Conservation (phyloP, 2,329 filamentous ascomycete genomes). For the Botryotinia globosa region DNA sequence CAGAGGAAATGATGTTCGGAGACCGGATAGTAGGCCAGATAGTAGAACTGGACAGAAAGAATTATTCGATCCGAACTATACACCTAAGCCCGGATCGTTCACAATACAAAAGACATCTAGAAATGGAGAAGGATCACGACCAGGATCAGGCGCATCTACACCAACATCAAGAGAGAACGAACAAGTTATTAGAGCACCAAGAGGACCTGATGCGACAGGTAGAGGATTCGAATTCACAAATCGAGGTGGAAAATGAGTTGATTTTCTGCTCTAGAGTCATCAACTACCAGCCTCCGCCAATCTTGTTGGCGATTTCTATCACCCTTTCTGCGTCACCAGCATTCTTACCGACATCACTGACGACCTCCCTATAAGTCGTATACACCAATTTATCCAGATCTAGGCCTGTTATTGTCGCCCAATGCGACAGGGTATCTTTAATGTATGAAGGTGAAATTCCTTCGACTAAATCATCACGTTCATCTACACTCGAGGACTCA, state of each 20-base stretch:
- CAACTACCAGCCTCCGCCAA: slow-evolving; percentile 98
- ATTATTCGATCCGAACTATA: slow-evolving; percentile 75
- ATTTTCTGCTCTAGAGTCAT: slow-evolving; percentile 52
- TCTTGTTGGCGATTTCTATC: slow-evolving; percentile 82
- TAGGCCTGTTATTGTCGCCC: slow-evolving; percentile 70
- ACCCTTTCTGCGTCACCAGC: slow-evolving; percentile 73
- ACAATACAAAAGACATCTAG: slow-evolving; percentile 42
- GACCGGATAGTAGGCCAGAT: slow-evolving; percentile 29
- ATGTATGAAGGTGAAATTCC: slow-evolving; percentile 66
- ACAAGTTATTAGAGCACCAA: slow-evolving; percentile 69
- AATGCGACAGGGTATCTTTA: slow-evolving; percentile 68
- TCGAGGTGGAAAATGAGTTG: slow-evolving; percentile 56
- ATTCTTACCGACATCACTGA: slow-evolving; percentile 89
- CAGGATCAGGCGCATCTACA: slow-evolving; percentile 46
- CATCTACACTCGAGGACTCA: slow-evolving; percentile 34
- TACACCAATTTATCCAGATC: slow-evolving; percentile 69
- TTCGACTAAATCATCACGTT: slow-evolving; percentile 49
- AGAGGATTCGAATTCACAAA: slow-evolving; percentile 73
- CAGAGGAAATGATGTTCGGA: slow-evolving; percentile 39
- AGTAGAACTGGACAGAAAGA: slow-evolving; percentile 49
- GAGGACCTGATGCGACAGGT: slow-evolving; percentile 74
- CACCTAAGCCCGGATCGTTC: slow-evolving; percentile 57
- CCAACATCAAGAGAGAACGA: slow-evolving; percentile 58
- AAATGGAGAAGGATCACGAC: slow-evolving; percentile 42
- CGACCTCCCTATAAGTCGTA: slow-evolving; percentile 87